phyloP scores from a whole-genome alignment of 1,284 basidiomycete genomes.

The Austropuccinia psidii region DNA sequence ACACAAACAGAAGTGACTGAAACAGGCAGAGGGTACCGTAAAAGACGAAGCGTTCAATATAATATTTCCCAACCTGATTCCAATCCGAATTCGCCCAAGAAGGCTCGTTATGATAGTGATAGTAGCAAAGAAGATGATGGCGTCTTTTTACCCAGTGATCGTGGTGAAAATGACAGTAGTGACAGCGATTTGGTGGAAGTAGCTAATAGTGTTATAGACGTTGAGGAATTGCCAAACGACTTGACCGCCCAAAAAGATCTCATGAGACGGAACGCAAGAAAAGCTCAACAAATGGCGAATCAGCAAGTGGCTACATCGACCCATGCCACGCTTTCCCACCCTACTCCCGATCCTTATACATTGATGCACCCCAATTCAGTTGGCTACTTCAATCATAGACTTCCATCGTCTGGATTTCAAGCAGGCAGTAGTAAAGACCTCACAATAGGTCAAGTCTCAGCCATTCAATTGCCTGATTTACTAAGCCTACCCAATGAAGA shows the following conservation, averaged over 20 bases:
- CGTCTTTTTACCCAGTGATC: neutral
- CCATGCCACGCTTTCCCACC: neutral
- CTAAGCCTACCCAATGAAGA: neutral
- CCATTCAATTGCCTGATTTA: neutral
- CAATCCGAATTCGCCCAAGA: slow-evolving; percentile 16
- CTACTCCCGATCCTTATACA: neutral
- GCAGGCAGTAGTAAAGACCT: neutral
- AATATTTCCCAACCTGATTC: neutral
- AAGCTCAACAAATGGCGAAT: neutral
- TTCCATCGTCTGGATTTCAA: neutral
- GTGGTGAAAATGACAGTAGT: neutral
- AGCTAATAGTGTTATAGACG: neutral
- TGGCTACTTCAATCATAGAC: too few species aligned
- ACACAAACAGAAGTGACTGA: slow-evolving; percentile 21
- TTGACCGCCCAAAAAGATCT: neutral
- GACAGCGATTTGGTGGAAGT: neutral
- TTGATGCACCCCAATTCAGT: too few species aligned
- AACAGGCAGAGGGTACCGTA: slow-evolving; percentile 28
- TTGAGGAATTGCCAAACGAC: neutral
- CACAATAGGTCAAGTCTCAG: neutral
- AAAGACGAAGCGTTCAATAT: slow-evolving; percentile 22
- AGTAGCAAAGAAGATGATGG: slow-evolving; percentile 20
- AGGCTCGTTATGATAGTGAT: neutral
- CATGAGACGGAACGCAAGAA: neutral
- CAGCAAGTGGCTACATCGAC: neutral